Percentiles rank a stretch among this genome's conserved stretches.
Evolutionary conservation across 2,329 filamentous ascomycete genomes (phyloP).

Genomic region (Fusarium fujikuroi): DNA sequence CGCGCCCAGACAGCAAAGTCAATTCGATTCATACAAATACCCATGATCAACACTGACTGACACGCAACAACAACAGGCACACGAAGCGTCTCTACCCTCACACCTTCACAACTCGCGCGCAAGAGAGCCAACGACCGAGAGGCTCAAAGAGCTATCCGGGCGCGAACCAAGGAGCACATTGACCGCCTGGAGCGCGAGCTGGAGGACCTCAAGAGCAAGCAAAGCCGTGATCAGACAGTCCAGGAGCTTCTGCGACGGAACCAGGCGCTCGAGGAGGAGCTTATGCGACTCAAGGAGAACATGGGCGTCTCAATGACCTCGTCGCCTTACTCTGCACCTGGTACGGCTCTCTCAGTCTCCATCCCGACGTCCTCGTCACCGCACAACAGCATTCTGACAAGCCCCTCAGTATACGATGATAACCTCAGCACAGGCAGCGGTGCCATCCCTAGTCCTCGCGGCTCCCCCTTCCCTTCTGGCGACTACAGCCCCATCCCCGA

Average conservation of each 20-base stretch:
- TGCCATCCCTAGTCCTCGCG: constrained; percentile 56
- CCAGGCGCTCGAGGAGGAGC: constrained; percentile 64
- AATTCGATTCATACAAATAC: background rate
- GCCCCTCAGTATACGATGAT: constrained; percentile 54
- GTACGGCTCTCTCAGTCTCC: constrained; percentile 44
- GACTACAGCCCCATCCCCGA: constrained; percentile 58
- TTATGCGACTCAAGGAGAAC: constrained; percentile 57
- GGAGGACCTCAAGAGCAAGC: constrained; percentile 70
- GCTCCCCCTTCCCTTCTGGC: constrained; percentile 57
- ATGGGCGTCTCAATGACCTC: constrained; percentile 56
- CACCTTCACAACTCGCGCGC: constrained; percentile 86
- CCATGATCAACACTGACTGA: constrained; percentile 21
- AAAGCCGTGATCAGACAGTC: constrained; percentile 61
- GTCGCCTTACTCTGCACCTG: constrained; percentile 55
- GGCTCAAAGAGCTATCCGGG: constrained; percentile 86
- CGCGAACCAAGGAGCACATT: constrained; percentile 87
- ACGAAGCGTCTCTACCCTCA: constrained; percentile 86
- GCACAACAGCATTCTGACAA: constrained; percentile 23
- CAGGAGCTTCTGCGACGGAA: constrained; percentile 64
- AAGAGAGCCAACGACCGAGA: constrained; percentile 94
- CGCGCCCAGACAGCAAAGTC: background rate
- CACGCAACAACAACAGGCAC: constrained; percentile 57
- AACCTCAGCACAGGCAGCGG: constrained; percentile 53
- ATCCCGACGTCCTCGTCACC: background rate
- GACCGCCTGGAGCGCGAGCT: constrained; percentile 80